Base-by-base conservation (phyloP, 2,329 filamentous ascomycete species). In the Pseudocercospora macadamiae region DNA sequence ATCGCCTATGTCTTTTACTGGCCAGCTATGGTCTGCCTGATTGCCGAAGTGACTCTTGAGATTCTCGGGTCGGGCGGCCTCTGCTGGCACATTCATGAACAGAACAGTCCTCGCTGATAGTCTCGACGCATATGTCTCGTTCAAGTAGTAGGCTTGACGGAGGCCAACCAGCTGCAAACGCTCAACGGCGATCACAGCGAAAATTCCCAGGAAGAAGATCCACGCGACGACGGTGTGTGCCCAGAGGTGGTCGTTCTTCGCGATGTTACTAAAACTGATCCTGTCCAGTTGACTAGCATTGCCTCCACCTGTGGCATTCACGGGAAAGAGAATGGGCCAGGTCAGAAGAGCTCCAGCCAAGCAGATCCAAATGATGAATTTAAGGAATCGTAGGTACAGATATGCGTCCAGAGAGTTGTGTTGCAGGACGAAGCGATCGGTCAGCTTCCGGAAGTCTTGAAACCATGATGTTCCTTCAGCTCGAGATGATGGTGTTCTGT, bases 351-450 rank as follows among this genome's bases (percentile, higher is more conserved):
- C 73, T 16, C 79, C 79, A 16, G 78, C 61, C 34, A 80, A 68
- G 64, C 75, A 77, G 34, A 78, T 71, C 21, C 70, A 60, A 39
- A 79, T 70, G 39, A 78, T 71, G 54, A 79, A 67, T 64, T 77
- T 78, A 65, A 81, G 74, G 64, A 77, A 80, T 36, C 79, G 73
- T 45, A 82, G 69, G 59, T 76, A 81, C 12, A 82, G 72, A 55
- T 77, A 81, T 26, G 76, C 78, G 64, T 82, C 79, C 48, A 82
- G 75, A 9, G 78, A 79, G 62, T 78, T 75, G 66, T 80, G 78
- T 62, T 78, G 75, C 47, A 82, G 73, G 19, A 81, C 74, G 59
- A 77, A 79, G 32, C 70, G 70, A 65, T 80, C 78, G 26, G 74
- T 68, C 44, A 80, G 76, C 66, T 64, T 67, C 21, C 73, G 70